Base-by-base conservation (phyloP, 495 filamentous ascomycete genomes). In the Trichoderma erinaceum region DNA sequence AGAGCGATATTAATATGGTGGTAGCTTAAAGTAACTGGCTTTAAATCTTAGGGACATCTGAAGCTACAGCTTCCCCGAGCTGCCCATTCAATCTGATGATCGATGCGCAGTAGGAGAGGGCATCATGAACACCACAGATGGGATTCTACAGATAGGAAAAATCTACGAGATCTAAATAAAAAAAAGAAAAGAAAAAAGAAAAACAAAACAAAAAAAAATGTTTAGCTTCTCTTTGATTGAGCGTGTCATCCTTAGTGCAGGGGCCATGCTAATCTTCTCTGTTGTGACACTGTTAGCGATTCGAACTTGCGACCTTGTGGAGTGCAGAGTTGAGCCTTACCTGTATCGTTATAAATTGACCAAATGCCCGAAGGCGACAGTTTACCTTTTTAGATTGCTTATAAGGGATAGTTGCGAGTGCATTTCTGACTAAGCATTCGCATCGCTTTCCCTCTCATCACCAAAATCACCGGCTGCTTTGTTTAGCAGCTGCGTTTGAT, bases 241-340 rank as follows among this genome's bases (percentile, higher is more conserved):
- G 92, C 91, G 92, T 96, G 91, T 96, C 92, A 96, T 96, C 92
- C 92, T 97, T 97, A 96, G 92, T 96, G 92, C 93, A 97, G 93
- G 93, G 93, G 93, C 93, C 92, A 97, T 97, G 93, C 93, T 97
- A 96, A 93, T 93, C 89, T 92, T 93, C 89, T 93, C 88, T 91
- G 43, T 5, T 21, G 48, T 86, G 88, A 87, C 89, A 84, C 85
- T 86, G 88, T 79, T 29, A 61, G 56, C 56, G 66, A 50, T 16
- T 72, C 66, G 66, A 70, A 71, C 68, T 10, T 27, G 41, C 1
- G 66, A 50, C 23, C 23, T 63, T n/a, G 12, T 5, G 25, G 66
- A 13, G 7, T 52, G 6, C 48, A 5, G 18, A 44, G 13, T 6
- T 11, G 38, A 25, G 21, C 3, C 7, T 5, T 15, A 52, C 48